A percentile compares a stretch with the other conserved stretches of the same genome.
Conservation (phyloP, 768 basidiomycete genomes). For the Boletus sp. region DNA sequence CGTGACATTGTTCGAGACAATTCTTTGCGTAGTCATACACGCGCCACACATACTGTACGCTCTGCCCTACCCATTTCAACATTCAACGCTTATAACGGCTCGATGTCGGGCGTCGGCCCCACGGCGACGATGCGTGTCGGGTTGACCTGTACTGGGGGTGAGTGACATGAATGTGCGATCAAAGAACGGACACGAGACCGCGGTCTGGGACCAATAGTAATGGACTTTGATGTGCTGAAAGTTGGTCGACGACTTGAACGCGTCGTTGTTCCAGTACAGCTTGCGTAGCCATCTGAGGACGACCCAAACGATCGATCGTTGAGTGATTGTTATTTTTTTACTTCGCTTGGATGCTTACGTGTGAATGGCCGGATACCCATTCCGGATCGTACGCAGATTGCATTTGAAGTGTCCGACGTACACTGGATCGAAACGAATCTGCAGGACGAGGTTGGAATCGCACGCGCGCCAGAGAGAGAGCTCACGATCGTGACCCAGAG, state of each 20-base stretch:
- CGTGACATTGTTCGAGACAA: background rate
- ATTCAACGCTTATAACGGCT: slow-evolving; percentile 44
- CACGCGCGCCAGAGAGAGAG: background rate
- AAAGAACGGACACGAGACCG: slow-evolving; percentile 9
- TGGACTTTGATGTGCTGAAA: slow-evolving; percentile 71
- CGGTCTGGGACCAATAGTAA: slow-evolving; percentile 39
- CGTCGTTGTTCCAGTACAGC: slow-evolving; percentile 87
- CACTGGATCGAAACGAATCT: slow-evolving; percentile 88
- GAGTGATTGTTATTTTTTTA: background rate
- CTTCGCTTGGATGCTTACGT: slow-evolving; percentile 24
- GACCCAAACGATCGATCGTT: slow-evolving; percentile 1
- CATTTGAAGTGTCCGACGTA: slow-evolving; percentile 95
- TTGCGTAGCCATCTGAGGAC: slow-evolving; percentile 69
- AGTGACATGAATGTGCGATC: background rate
- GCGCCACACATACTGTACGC: background rate
- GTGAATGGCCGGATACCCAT: slow-evolving; percentile 85
- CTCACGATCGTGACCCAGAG: slow-evolving; percentile 92
- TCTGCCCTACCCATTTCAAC: background rate
- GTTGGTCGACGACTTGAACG: slow-evolving; percentile 84
- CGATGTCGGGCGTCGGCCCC: slow-evolving; percentile 70
- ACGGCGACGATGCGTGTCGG: slow-evolving; percentile 72
- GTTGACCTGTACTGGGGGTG: slow-evolving; percentile 58
- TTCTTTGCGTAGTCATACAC: slow-evolving; percentile 4
- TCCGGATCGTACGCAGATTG: slow-evolving; percentile 81
- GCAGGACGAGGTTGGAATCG: background rate